Evolutionary conservation across 2,329 filamentous ascomycete genomes (phyloP), one percentile per base, ranked within the genome.

Genomic region (Claviceps capensis): DNA sequence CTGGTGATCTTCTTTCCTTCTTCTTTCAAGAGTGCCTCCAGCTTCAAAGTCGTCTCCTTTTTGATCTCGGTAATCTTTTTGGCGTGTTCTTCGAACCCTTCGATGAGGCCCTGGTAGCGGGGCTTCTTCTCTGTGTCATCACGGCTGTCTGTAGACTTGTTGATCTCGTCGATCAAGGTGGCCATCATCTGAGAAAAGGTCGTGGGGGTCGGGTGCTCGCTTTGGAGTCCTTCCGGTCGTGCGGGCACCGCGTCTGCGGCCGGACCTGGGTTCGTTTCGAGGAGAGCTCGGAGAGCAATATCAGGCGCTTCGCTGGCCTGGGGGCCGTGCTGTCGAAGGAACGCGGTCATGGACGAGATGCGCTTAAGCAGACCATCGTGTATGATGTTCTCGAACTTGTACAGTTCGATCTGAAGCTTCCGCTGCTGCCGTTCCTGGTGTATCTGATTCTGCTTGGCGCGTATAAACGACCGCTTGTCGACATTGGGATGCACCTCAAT

Each of bases 401-500:
- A 77, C 6, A 88, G 93, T 61, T 86, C 83, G 66, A 98, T 97
- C 63, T 95, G 85, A 61, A 86, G 82, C 65, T 86, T 88, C 53
- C 93, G 85, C 62, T 94, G 85, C 59, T 83, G 76, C 52, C 93
- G 85, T 66, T 96, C 85, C 64, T 90, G 82, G 68, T 98, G 93
- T 62, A 98, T 98, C 71, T 98, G 90, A 61, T 83, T 85, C 73
- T 97, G 93, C 72, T 98, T 98, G 58, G 93, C 94, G 58, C 91
- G 88, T 67, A 98, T 98, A 70, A 98, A 98, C 55, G 91, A 97
- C 49, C 85, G 82, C 70, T 98, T 98, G 73, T 98, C 93, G 66
- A 98, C 93, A 66, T 98, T 98, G 55, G 93, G 93, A 69, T 98
- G 93, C 49, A 97, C 93, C 72, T 98, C 93, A 62, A 98, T 84